phyloP scores from a whole-genome alignment of 179 eudicot species.

The Drosera spatulata region DNA sequence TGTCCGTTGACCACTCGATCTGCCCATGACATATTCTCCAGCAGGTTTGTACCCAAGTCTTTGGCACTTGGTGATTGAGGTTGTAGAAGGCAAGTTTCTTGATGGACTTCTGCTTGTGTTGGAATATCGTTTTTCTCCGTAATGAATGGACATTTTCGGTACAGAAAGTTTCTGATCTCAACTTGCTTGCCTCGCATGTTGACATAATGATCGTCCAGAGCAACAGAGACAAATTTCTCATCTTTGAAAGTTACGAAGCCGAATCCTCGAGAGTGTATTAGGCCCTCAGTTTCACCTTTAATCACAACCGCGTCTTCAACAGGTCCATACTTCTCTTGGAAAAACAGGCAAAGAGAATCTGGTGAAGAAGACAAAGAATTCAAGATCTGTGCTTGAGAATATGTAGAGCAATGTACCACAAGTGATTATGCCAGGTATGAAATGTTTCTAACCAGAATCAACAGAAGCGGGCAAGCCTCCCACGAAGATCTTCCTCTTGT shows the following conservation, averaged over 20 bases:
- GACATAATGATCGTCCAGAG: slow-evolving; percentile 26
- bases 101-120: slow-evolving; percentile 10
- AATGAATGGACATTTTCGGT: slow-evolving; percentile 8
- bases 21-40: slow-evolving; percentile 21
- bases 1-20: slow-evolving; percentile 11
- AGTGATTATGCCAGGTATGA: background rate
- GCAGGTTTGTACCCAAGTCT: slow-evolving; percentile 3
- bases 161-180: slow-evolving; percentile 25
- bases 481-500: slow-evolving; percentile 21
- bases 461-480: slow-evolving; percentile 26
- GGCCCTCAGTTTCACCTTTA: slow-evolving; percentile 14
- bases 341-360: slow-evolving; percentile 14
- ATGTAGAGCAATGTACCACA: background rate
- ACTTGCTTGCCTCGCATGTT: slow-evolving; percentile 25
- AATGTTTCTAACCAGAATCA: slow-evolving; percentile 21
- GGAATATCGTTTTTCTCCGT: slow-evolving; percentile 13
- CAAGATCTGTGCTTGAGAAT: background rate
- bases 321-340: slow-evolving; percentile 25
- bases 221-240: slow-evolving; percentile 21
- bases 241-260: slow-evolving; percentile 31
- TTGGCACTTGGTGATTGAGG: slow-evolving; percentile 6
- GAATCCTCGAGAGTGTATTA: slow-evolving; percentile 21
- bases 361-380: slow-evolving; percentile 4
- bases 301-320: slow-evolving; percentile 21
- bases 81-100: background rate